Base-by-base conservation (phyloP, 225 moss, liverwort and hornwort species). In the Takakia lepidozioides region DNA sequence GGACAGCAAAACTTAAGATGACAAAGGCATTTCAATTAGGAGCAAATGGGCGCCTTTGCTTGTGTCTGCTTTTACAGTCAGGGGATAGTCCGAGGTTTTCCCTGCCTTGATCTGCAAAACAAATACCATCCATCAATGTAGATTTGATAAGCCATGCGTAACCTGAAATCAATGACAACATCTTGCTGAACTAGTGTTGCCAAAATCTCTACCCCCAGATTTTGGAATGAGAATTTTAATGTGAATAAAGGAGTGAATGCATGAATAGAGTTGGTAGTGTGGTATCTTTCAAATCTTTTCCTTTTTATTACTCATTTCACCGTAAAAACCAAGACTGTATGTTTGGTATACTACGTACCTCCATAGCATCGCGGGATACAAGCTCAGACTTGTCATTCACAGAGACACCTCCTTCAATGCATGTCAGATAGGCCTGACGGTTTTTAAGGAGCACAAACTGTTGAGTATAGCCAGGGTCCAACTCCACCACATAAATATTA, bases 361-460 rank as follows among this genome's bases (percentile, higher is more conserved):
- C 86, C 25, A 86, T 62, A 27, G 81, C 89, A 48, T 89, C 93
- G 43, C 89, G 86, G 44, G 75, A 41, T 29, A 63, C 42, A 43
- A 93, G 69, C 32, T 52, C 46, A 32, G 69, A 54, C 32, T 43
- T 63, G 35, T 74, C 81, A 55, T 81, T 76, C 8, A 88, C 44
- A 0, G 73, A 71, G 0, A 89, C 56, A 18, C 55, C 58, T 5
- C 93, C 93, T 57, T 93, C 83, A 19, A 93, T 89, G 62, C 86
- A 86, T 28, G 89, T 89, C 49, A 93, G 46, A 46, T 89, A 93
- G 7, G 62, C 75, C 44, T 93, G 93, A 44, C 86, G 82, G 47
- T 61, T 70, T 49, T 65, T 55, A 16, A 71, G 34, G 15, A 93
- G 63, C 19, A 65, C 28, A 20, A 88, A 89, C 15, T 73, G 69